phyloP scores from a whole-genome alignment of 805 yeast genomes.

The Clavispora fructus region DNA sequence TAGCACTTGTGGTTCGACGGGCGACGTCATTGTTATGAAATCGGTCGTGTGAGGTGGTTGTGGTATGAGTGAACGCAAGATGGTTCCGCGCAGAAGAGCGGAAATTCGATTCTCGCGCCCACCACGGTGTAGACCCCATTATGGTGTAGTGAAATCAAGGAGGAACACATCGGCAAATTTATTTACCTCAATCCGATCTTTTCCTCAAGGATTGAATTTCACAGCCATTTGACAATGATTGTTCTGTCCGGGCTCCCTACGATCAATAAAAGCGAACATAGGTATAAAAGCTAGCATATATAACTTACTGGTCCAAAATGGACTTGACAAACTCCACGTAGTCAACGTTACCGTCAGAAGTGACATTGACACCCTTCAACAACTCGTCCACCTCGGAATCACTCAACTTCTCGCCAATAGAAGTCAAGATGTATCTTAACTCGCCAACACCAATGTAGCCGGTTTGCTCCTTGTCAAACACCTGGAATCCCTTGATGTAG shows the following conservation, averaged over 20 bases:
- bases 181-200: too few species aligned
- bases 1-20: not conserved
- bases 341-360: conserved; percentile 91
- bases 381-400: conserved; percentile 94
- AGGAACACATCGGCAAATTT: too few species aligned
- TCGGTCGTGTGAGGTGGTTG: not conserved
- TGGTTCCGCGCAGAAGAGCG: not conserved
- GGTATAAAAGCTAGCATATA: not conserved
- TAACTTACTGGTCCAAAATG: conserved; percentile 73
- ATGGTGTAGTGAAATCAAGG: too few species aligned
- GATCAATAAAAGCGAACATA: not conserved
- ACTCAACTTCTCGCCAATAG: conserved; percentile 89
- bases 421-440: conserved; percentile 87
- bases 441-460: conserved; percentile 98
- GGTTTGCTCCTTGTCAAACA: conserved; percentile 90
- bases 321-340: conserved; percentile 93
- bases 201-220: too few species aligned
- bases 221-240: too few species aligned
- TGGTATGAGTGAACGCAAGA: not conserved
- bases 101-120: not conserved
- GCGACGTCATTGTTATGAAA: not conserved
- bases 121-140: not conserved
- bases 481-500: conserved; percentile 89
- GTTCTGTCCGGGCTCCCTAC: not conserved
- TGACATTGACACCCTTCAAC: conserved; percentile 89